Percentiles rank a stretch among this genome's conserved stretches.
phyloP scores from a whole-genome alignment of 2,329 filamentous ascomycete species.

The Pezicula rhizophila region DNA sequence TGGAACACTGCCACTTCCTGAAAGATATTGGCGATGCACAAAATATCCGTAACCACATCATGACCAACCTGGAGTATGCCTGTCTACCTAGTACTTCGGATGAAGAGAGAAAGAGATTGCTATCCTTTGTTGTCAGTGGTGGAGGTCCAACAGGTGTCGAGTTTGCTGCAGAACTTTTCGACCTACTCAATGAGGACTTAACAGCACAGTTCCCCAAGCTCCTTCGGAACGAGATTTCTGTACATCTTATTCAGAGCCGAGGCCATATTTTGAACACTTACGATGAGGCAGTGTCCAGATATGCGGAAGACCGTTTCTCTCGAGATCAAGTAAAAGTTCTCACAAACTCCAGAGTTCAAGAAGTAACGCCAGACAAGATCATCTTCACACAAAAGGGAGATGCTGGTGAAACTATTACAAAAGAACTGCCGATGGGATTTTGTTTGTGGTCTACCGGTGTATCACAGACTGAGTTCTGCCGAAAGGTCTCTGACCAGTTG shows the following conservation, averaged over 20 bases:
- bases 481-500: constrained; percentile 72
- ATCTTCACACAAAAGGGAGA: constrained; percentile 78
- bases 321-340: constrained; percentile 88
- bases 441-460: constrained; percentile 98
- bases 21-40: constrained; percentile 94
- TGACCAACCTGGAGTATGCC: constrained; percentile 83
- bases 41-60: constrained; percentile 78
- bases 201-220: constrained; percentile 78
- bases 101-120: constrained; percentile 75
- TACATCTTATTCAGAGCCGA: constrained; percentile 92
- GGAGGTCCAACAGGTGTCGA: constrained; percentile 96
- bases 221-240: constrained; percentile 93
- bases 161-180: constrained; percentile 93
- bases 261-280: constrained; percentile 97
- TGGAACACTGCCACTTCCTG: constrained; percentile 90
- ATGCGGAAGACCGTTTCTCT: constrained; percentile 84
- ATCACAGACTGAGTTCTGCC: constrained; percentile 73
- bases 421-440: constrained; percentile 93
- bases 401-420: constrained; percentile 69
- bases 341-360: constrained; percentile 88
- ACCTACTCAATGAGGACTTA: constrained; percentile 93
- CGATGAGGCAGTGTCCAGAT: constrained; percentile 87
- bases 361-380: constrained; percentile 78
- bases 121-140: constrained; percentile 94
- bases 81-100: constrained; percentile 90